phyloP scores from a whole-genome alignment of 108 stramenopile species.

The Nitzschia putrida region DNA sequence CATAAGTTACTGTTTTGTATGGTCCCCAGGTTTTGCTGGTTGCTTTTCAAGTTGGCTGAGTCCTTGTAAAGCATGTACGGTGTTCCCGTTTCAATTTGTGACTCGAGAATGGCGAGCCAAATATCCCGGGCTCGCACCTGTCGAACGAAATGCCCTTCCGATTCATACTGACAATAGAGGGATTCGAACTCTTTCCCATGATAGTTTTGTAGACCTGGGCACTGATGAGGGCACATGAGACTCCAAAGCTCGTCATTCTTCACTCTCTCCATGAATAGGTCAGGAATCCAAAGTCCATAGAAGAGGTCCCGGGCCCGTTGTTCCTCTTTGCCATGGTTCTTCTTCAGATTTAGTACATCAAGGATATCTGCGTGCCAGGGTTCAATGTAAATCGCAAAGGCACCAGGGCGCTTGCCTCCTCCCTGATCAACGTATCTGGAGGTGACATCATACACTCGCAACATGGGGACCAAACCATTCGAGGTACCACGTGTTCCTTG shows the following conservation, averaged over 20 bases:
- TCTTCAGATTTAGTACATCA: conserved; percentile 91
- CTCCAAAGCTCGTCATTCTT: conserved; percentile 92
- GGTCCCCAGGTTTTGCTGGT: conserved; percentile 96
- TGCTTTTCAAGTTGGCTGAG: conserved; percentile 92
- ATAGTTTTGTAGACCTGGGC: conserved; percentile 83
- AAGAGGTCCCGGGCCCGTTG: conserved; percentile 95
- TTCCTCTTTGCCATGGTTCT: conserved; percentile 97
- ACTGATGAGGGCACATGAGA: conserved; percentile 93
- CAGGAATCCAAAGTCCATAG: conserved; percentile 96
- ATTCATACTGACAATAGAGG: conserved; percentile 88
- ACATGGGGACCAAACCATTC: conserved; percentile 98
- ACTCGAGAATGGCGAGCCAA: conserved; percentile 83
- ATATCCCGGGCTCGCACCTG: conserved; percentile 86
- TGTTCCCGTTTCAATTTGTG: conserved; percentile 97
- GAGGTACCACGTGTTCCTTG: conserved; percentile 92
- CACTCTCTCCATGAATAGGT: conserved; percentile 97
- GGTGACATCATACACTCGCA: conserved; percentile 96
- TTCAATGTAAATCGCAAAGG: conserved; percentile 95
- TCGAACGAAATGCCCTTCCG: conserved; percentile 71
- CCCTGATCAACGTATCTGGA: conserved; percentile 97
- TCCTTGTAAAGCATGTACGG: conserved; percentile 99
- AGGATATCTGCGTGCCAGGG: conserved; percentile 97
- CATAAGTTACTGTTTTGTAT: conserved; percentile 97
- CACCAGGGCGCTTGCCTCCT: conserved; percentile 95
- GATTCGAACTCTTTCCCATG: conserved; percentile 89